Conservation (phyloP, 1,284 basidiomycete species). For the Rhodotorula sp. region DNA sequence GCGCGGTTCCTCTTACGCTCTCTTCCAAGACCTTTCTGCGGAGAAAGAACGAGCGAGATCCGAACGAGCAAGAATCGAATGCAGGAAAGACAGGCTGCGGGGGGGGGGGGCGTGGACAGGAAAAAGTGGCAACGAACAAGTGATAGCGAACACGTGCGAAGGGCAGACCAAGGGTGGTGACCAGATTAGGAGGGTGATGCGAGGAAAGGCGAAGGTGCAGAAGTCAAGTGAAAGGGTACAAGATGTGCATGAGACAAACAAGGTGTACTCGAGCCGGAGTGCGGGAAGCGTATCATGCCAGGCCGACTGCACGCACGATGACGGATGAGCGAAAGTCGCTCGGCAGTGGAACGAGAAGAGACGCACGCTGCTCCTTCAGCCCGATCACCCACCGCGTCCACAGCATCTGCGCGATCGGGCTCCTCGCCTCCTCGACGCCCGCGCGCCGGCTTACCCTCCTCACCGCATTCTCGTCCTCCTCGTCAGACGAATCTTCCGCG, state of each 20-base stretch:
- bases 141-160: too few relatives aligned
- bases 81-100: background rate
- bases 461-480: slow-evolving; percentile 55
- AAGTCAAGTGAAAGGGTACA: background rate
- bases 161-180: background rate
- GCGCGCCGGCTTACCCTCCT: slow-evolving; percentile 42
- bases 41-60: background rate
- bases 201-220: background rate
- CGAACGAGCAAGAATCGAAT: background rate
- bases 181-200: background rate
- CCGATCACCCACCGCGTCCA: slow-evolving; percentile 96
- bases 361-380: slow-evolving; percentile 56
- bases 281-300: background rate
- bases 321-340: background rate
- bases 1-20: background rate
- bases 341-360: background rate
- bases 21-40: background rate
- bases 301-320: background rate
- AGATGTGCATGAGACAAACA: background rate
- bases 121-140: slow-evolving; percentile 6
- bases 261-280: background rate
- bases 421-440: slow-evolving; percentile 48
- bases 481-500: background rate
- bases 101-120: background rate
- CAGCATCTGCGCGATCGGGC: slow-evolving; percentile 85